These are phyloP conservation scores for Talaromyces stipitatus DNA, from an alignment of 495 filamentous ascomycete genomes.

Conservation along the genomic window DNA sequence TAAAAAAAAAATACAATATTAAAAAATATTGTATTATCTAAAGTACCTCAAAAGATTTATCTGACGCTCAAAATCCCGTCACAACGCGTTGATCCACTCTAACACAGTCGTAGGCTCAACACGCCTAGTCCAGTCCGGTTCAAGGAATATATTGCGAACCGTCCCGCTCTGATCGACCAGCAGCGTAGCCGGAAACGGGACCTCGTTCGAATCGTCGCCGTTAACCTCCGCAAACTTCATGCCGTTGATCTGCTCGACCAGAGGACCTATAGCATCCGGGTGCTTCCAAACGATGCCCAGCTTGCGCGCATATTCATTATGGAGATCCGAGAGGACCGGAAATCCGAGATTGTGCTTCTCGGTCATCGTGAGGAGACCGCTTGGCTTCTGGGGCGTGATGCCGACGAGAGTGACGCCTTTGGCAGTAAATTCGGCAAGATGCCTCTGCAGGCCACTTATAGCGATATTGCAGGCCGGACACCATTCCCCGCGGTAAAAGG, in stretches of 20 bases:
- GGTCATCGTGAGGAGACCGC: constrained; percentile 16
- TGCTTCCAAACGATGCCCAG: constrained; percentile 22
- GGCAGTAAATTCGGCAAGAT: constrained; percentile 19
- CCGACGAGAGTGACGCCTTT: constrained; percentile 32
- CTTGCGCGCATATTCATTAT: constrained; percentile 24
- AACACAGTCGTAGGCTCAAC: constrained; percentile 22
- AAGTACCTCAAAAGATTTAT: no score
- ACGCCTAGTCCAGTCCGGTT: constrained; percentile 24
- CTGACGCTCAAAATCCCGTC: no score
- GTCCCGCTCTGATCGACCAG: constrained; percentile 23
- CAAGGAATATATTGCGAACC: constrained; percentile 22
- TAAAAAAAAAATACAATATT: no score
- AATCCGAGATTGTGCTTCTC: constrained; percentile 30
- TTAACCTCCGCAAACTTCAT: constrained; percentile 15
- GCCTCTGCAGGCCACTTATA: constrained; percentile 19
- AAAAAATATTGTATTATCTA: no score
- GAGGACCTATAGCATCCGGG: constrained; percentile 14
- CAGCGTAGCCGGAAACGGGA: constrained; percentile 27
- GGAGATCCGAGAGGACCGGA: constrained; percentile 28
- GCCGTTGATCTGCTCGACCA: constrained; percentile 17
- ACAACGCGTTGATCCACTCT: constrained; percentile 17
- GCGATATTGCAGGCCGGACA: constrained; percentile 36
- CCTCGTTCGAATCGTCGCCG: constrained; percentile 21
- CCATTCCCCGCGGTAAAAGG: constrained; percentile 38
- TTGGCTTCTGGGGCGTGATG: constrained; percentile 30